Evolutionary conservation across 2,329 filamentous ascomycete genomes (phyloP).

Genomic region (Scorias spongiosa): DNA sequence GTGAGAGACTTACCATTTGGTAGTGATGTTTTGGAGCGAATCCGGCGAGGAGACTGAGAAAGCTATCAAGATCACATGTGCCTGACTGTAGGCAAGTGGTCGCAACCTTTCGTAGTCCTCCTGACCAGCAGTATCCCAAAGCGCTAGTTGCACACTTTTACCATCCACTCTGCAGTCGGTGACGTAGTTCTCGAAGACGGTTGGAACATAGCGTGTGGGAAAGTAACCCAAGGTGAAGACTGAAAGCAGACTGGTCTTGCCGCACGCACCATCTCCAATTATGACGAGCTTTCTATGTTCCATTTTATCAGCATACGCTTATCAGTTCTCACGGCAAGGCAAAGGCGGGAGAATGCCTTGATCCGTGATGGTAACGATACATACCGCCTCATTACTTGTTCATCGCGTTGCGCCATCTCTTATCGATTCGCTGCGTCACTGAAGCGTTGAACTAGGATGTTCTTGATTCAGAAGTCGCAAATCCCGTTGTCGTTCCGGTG

Average conservation of each 20-base stretch:
- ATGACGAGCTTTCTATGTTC: conserved; percentile 75
- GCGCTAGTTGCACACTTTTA: conserved; percentile 91
- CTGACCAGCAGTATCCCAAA: conserved; percentile 99
- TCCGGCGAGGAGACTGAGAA: conserved; percentile 93
- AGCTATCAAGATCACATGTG: conserved; percentile 90
- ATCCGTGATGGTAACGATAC: neutral
- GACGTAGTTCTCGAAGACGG: conserved; percentile 98
- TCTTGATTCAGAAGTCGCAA: too few relatives aligned
- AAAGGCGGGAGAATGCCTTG: too few relatives aligned
- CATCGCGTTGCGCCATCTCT: conserved; percentile 22
- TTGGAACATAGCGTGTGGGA: conserved; percentile 75
- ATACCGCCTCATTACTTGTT: conserved; percentile 25
- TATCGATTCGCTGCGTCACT: neutral
- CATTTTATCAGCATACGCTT: too few relatives aligned
- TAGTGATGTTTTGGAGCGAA: conserved; percentile 93
- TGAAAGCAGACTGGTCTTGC: conserved; percentile 92
- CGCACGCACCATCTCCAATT: conserved; percentile 92
- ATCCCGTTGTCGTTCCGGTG: too few relatives aligned
- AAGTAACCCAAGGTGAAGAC: conserved; percentile 98
- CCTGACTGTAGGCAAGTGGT: conserved; percentile 89
- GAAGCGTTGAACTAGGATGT: too few relatives aligned
- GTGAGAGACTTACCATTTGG: conserved; percentile 66
- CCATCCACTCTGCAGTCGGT: conserved; percentile 97
- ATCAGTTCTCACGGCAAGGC: too few relatives aligned
- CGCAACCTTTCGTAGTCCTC: conserved; percentile 96